Base-by-base conservation (phyloP, 345 rosid species). In the Bruguiera parviflora region DNA sequence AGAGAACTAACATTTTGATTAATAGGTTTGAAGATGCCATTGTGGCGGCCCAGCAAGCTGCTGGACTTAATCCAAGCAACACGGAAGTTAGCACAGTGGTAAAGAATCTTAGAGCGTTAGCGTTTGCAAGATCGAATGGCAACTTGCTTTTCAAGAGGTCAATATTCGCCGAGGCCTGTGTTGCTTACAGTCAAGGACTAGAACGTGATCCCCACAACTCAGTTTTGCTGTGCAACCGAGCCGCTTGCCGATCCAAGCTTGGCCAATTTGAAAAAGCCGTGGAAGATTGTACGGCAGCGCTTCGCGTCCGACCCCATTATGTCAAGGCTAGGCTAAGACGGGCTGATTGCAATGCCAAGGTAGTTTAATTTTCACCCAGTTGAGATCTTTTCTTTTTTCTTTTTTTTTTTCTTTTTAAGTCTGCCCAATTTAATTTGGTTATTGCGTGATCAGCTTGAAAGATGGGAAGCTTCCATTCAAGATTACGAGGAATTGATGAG, bases 171-270 rank as follows among this genome's bases (percentile, higher is more conserved):
- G 87, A 82, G 63, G 99, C 99, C 28, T 84, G 89, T 71, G 70
- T 64, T 56, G 86, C 83, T 8, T 95, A 95, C 70, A 83, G 85
- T 62, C 96, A 90, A 75, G 98, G 99, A 32, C 87, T 95, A 0
- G 89, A 90, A 53, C 64, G 84, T 22, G 96, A 87, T 13, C 89
- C 96, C 0, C 67, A 71, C 64, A 95, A 86, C 81, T 83, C 99
- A n/a, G 79, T 92, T 57, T 78, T 94, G 80, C 81, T 94, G 0
- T 87, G 97, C 77, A 94, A 94, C 72, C 88, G 99, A 76, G 99
- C 99, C 6, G 96, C 96, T 13, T 89, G 96, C 29, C 79, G 87
- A 53, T 84, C 80, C 58, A 94, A 87, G 82, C 84, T 89, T 11
- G 78, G 85, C 64, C 84, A 83, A 55, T 89, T 67, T 11, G 96